Evolutionary conservation across 2,329 filamentous ascomycete genomes (phyloP).

Genomic region (Aspergillus sclerotialis): DNA sequence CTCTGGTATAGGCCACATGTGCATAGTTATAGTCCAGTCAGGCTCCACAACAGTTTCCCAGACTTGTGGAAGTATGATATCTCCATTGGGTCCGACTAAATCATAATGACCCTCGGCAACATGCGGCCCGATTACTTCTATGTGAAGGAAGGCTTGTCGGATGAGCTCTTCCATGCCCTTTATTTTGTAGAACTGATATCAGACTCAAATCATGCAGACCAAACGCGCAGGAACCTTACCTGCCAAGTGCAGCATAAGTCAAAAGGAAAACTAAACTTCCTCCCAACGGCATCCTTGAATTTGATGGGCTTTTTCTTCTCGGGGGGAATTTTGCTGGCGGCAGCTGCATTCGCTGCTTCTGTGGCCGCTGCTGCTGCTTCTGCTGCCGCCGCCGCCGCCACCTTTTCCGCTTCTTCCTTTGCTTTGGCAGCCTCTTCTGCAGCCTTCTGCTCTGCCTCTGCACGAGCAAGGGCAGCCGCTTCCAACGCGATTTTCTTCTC

Average conservation of each 20-base stretch:
- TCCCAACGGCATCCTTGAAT: constrained; percentile 84
- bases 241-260: constrained; percentile 76
- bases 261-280: constrained; percentile 90
- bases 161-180: constrained; percentile 86
- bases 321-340: constrained; percentile 38
- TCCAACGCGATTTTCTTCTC: constrained; percentile 37
- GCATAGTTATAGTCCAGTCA: constrained; percentile 65
- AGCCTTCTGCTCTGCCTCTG: constrained; percentile 39
- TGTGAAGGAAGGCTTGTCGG: constrained; percentile 73
- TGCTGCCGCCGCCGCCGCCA: constrained; percentile 30
- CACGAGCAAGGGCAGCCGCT: constrained; percentile 42
- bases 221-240: constrained; percentile 45
- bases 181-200: too few relatives aligned
- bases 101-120: constrained; percentile 76
- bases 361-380: constrained; percentile 33
- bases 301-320: constrained; percentile 66
- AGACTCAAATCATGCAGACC: constrained; percentile 1
- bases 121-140: constrained; percentile 68
- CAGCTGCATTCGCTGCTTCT: constrained; percentile 30
- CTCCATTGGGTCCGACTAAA: constrained; percentile 67
- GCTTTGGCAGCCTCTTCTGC: constrained; percentile 44
- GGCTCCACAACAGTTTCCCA: constrained; percentile 79
- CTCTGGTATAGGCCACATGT: constrained; percentile 58
- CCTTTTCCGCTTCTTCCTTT: constrained; percentile 37
- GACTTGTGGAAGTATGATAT: constrained; percentile 73